These are phyloP conservation scores for Annulohypoxylon stygium DNA, from an alignment of 495 filamentous ascomycete species.

Conservation along the genomic window DNA sequence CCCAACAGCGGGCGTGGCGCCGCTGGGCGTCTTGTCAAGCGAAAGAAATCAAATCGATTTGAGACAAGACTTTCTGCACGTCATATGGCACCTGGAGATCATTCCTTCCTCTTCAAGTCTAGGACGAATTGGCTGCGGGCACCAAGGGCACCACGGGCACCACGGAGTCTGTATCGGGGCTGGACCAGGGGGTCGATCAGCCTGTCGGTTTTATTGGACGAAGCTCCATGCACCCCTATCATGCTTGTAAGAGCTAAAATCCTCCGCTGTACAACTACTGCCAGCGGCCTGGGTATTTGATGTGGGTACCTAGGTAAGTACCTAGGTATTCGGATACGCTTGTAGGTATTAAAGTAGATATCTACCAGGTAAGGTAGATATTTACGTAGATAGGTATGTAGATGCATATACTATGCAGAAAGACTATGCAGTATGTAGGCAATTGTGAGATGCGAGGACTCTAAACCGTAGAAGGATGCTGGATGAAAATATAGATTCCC, in stretches of 20 bases:
- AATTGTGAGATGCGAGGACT: background rate
- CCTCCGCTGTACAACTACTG: slow-evolving; percentile 23
- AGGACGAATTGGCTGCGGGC: slow-evolving; percentile 30
- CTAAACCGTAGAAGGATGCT: slow-evolving; percentile 28
- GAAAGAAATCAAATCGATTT: slow-evolving; percentile 45
- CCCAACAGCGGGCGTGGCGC: slow-evolving; percentile 30
- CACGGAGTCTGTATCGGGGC: slow-evolving; percentile 40
- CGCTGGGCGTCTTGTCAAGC: slow-evolving; percentile 34
- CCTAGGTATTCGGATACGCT: background rate
- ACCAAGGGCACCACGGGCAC: slow-evolving; percentile 26
- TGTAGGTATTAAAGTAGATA: background rate
- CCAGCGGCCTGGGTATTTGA: slow-evolving; percentile 34
- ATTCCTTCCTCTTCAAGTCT: slow-evolving; percentile 48
- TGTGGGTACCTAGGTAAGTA: background rate
- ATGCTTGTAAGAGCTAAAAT: slow-evolving; percentile 46
- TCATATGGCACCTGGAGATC: slow-evolving; percentile 48
- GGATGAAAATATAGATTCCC: slow-evolving; percentile 30
- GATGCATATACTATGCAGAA: background rate
- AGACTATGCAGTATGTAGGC: background rate
- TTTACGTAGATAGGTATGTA: background rate
- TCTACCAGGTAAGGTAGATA: slow-evolving; percentile 1
- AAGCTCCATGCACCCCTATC: slow-evolving; percentile 37
- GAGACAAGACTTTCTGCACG: slow-evolving; percentile 48
- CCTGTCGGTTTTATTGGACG: slow-evolving; percentile 35
- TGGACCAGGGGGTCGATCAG: slow-evolving; percentile 35